A percentile compares a stretch with the other conserved stretches of the same genome.
Evolutionary conservation across 192 early-diverging fungal species (phyloP).

Genomic region (Rhizoclosmatium sp.): DNA sequence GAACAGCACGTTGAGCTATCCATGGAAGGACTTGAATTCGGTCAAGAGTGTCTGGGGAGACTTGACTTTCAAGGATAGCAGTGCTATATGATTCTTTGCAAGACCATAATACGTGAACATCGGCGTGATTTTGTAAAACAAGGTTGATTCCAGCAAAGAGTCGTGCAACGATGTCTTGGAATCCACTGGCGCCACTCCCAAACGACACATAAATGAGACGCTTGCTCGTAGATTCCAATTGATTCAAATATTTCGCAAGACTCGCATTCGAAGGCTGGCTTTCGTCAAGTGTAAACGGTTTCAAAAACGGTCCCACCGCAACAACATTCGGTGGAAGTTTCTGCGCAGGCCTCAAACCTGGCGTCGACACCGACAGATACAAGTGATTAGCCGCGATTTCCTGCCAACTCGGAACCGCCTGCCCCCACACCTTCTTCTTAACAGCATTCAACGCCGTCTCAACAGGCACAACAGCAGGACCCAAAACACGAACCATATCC

Average conservation of each 20-base stretch:
- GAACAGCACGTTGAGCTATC: slow-evolving; percentile 4
- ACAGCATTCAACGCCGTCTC: not conserved
- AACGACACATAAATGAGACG: slow-evolving; percentile 23
- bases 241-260: not conserved
- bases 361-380: not conserved
- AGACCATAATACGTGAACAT: slow-evolving; percentile 7
- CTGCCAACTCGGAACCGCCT: not conserved
- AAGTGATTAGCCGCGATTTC: not conserved
- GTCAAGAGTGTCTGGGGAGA: not conserved
- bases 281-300: not conserved
- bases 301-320: slow-evolving; percentile 3
- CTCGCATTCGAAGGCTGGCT: not conserved
- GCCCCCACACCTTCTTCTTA: not conserved
- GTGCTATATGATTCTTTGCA: not conserved
- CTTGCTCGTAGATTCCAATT: not conserved
- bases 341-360: not conserved
- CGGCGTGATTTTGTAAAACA: not conserved
- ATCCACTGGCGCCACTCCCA: not conserved
- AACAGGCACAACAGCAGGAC: not conserved
- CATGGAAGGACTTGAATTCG: slow-evolving; percentile 1
- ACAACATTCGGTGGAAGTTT: slow-evolving; percentile 18
- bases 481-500: not conserved
- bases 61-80: not conserved
- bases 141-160: not conserved
- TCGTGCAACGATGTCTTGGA: not conserved